phyloP scores from a whole-genome alignment of 1,139 yeast species.

The Diutina pseudorugosa region DNA sequence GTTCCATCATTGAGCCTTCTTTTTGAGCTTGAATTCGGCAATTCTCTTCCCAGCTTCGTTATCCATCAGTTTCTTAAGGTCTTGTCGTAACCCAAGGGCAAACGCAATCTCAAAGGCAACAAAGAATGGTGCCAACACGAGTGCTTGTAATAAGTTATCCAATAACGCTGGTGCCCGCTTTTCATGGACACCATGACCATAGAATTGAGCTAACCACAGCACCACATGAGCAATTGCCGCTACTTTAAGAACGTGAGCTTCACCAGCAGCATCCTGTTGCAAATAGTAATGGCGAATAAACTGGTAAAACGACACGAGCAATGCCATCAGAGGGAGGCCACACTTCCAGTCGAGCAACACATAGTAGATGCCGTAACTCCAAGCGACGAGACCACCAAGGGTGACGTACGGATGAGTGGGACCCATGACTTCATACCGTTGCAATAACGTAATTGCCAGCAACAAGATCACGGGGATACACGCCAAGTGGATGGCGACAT shows the following conservation, averaged over 20 bases:
- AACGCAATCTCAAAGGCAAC: constrained; percentile 72
- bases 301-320: constrained; percentile 29
- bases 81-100: constrained; percentile 45
- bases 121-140: constrained; percentile 85
- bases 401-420: constrained; percentile 26
- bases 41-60: constrained; percentile 26
- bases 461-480: constrained; percentile 73
- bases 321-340: constrained; percentile 26
- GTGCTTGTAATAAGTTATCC: constrained; percentile 73
- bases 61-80: constrained; percentile 44
- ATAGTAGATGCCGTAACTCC: constrained; percentile 30
- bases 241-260: constrained; percentile 17
- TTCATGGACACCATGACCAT: constrained; percentile 81
- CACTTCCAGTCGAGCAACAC: constrained; percentile 26
- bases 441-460: constrained; percentile 24
- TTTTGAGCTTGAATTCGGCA: background rate
- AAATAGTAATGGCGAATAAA: constrained; percentile 18
- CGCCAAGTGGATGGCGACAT: constrained; percentile 64
- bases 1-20: background rate
- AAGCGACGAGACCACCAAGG: constrained; percentile 21
- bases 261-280: constrained; percentile 8
- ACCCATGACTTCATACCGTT: background rate
- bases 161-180: constrained; percentile 76
- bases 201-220: constrained; percentile 79
- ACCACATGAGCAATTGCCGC: constrained; percentile 24